Evolutionary conservation across 805 yeast genomes (phyloP).

Genomic region (Starmerella vitae): DNA sequence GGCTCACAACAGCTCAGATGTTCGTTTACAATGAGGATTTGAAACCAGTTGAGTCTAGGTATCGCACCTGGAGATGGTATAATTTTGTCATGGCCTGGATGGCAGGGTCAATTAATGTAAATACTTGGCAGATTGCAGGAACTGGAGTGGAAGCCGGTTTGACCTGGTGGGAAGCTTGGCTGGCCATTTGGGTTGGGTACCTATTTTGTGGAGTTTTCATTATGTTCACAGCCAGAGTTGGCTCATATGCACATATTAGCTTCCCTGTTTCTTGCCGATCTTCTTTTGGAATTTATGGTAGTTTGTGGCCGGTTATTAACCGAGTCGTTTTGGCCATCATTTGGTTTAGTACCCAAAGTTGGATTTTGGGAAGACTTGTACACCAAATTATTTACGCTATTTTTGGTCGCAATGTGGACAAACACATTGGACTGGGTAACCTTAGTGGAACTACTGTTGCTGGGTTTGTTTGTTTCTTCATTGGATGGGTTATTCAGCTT

Average conservation of each 20-base stretch:
- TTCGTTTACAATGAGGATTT: conserved; percentile 64
- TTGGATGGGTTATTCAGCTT: conserved; percentile 67
- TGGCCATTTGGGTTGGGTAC: conserved; percentile 80
- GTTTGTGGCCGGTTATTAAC: conserved; percentile 77
- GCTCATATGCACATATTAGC: conserved; percentile 65
- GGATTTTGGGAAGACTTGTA: conserved; percentile 75
- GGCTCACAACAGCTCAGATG: conserved; percentile 43
- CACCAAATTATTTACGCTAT: conserved; percentile 63
- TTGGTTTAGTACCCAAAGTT: conserved; percentile 81
- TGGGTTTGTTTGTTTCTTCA: conserved; percentile 59
- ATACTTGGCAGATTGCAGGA: conserved; percentile 84
- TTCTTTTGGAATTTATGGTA: conserved; percentile 77
- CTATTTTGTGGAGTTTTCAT: conserved; percentile 55
- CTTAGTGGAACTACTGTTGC: conserved; percentile 55
- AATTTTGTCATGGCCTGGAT: conserved; percentile 74
- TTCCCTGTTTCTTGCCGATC: conserved; percentile 76
- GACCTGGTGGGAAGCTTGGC: conserved; percentile 87
- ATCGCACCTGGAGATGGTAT: conserved; percentile 79
- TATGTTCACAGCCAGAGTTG: conserved; percentile 59
- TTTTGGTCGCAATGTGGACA: conserved; percentile 31
- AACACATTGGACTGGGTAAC: conserved; percentile 39
- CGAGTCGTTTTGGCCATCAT: conserved; percentile 77
- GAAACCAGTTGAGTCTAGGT: conserved; percentile 33
- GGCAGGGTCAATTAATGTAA: conserved; percentile 79
- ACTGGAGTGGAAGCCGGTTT: conserved; percentile 68